Conservation (phyloP, 768 basidiomycete species). For the Mycena rebaudengoi region DNA sequence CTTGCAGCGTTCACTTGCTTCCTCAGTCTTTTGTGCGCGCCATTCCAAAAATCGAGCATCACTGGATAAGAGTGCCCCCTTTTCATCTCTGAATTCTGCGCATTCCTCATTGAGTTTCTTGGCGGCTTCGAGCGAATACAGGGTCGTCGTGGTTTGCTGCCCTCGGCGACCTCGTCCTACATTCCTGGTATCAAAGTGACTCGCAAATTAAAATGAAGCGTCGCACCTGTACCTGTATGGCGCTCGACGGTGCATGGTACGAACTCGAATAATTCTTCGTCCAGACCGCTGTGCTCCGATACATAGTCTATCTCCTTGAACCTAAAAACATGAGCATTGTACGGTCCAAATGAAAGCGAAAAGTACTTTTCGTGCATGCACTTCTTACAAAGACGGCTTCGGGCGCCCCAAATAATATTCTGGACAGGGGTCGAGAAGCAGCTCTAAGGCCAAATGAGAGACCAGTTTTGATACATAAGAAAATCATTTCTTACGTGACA, state of each 20-base stretch:
- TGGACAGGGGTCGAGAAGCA: slow-evolving; percentile 41
- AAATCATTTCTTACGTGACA: slow-evolving; percentile 48
- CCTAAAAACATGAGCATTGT: not conserved
- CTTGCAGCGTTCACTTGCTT: not conserved
- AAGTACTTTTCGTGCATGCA: slow-evolving; percentile 43
- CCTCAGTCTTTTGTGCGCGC: not conserved
- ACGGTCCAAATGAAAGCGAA: not conserved
- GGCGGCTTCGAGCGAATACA: not conserved
- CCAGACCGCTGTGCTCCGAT: not conserved
- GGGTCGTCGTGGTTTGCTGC: no score
- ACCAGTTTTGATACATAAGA: not conserved
- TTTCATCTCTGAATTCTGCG: not conserved
- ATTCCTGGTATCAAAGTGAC: not conserved
- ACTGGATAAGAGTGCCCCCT: not conserved
- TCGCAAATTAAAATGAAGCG: no score
- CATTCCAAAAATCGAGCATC: slow-evolving; percentile 1
- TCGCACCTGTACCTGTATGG: not conserved
- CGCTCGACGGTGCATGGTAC: not conserved
- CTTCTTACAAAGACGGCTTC: slow-evolving; percentile 45
- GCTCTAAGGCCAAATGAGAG: slow-evolving; percentile 33
- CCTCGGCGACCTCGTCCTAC: not conserved
- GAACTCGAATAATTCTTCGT: not conserved
- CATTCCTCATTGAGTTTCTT: slow-evolving; percentile 1
- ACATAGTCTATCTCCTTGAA: no score
- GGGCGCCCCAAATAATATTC: slow-evolving; percentile 46